A percentile compares a stretch with the other conserved stretches of the same genome.
These are phyloP conservation scores for Fusarium chlamydosporum DNA, from an alignment of 2,329 filamentous ascomycete species.

Conservation along the genomic window DNA sequence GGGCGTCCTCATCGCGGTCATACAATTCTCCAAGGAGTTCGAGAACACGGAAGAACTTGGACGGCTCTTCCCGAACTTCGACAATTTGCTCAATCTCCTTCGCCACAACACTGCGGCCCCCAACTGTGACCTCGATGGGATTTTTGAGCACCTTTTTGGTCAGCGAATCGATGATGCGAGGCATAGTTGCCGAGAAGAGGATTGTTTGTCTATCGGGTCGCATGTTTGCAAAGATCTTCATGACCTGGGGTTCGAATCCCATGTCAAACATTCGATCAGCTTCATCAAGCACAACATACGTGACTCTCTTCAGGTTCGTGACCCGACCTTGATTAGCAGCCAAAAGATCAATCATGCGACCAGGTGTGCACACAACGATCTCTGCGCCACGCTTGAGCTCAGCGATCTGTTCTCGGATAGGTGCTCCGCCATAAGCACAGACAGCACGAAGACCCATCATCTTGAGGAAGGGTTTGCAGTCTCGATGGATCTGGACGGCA, in stretches of 20 bases:
- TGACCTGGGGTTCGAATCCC: slow-evolving; percentile 98
- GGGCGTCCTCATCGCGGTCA: slow-evolving; percentile 87
- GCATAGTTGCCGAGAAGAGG: slow-evolving; percentile 96
- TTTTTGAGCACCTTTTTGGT: slow-evolving; percentile 89
- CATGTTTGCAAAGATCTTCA: slow-evolving; percentile 94
- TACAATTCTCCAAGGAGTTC: slow-evolving; percentile 91
- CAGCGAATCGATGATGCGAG: slow-evolving; percentile 89
- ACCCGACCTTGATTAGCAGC: slow-evolving; percentile 95
- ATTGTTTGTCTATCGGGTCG: slow-evolving; percentile 94
- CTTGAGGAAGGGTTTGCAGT: slow-evolving; percentile 95
- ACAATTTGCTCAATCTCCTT: slow-evolving; percentile 95
- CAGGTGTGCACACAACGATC: slow-evolving; percentile 94
- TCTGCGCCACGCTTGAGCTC: slow-evolving; percentile 95
- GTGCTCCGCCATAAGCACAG: slow-evolving; percentile 93
- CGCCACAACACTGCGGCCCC: slow-evolving; percentile 87
- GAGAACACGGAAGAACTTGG: slow-evolving; percentile 86
- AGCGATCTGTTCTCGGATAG: slow-evolving; percentile 97
- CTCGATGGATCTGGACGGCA: slow-evolving; percentile 91
- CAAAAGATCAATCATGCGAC: slow-evolving; percentile 94
- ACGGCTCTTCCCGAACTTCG: slow-evolving; percentile 84
- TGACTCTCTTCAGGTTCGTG: slow-evolving; percentile 89
- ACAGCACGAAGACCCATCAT: slow-evolving; percentile 87
- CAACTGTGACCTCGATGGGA: slow-evolving; percentile 92
- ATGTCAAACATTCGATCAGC: slow-evolving; percentile 99
- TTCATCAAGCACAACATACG: slow-evolving; percentile 96